These are phyloP conservation scores for Sporothrix luriei DNA, from an alignment of 2,329 filamentous ascomycete species.

Conservation along the genomic window DNA sequence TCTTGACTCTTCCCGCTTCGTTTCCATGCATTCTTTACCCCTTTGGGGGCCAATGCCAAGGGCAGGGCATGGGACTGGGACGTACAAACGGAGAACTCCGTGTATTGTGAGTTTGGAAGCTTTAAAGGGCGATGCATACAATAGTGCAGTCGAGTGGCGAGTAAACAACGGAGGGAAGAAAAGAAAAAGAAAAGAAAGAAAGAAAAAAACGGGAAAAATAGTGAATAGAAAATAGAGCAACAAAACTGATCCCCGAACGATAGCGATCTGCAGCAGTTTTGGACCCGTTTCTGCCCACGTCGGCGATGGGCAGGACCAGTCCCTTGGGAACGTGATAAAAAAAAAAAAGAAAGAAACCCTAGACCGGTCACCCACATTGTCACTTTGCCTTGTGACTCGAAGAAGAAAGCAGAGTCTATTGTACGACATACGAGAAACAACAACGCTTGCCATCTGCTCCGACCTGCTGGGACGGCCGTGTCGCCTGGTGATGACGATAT, in stretches of 20 bases:
- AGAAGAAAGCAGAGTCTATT: neutral
- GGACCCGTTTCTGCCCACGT: neutral
- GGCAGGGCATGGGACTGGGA: neutral
- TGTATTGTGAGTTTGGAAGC: neutral
- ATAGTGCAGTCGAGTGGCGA: neutral
- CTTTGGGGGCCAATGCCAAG: neutral
- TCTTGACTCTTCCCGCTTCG: too few relatives aligned
- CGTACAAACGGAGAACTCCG: neutral
- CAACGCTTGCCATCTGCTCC: neutral
- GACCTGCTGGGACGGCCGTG: slow-evolving; percentile 24
- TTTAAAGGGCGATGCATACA: slow-evolving; percentile 9
- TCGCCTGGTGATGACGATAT: slow-evolving; percentile 8
- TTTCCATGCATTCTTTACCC: neutral
- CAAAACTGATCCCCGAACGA: too few relatives aligned
- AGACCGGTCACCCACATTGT: slow-evolving; percentile 31
- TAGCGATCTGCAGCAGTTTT: slow-evolving; percentile 1
- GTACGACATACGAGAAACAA: too few relatives aligned
- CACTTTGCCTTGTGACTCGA: slow-evolving; percentile 26
- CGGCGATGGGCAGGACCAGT: neutral
- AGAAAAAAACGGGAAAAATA: too few relatives aligned
- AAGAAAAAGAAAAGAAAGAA: too few relatives aligned
- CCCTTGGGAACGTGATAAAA: neutral
- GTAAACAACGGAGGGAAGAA: neutral
- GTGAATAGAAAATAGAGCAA: too few relatives aligned
- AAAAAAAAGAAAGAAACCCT: neutral